These are phyloP conservation scores for Kokia cookei DNA, from an alignment of 441 rosid species.

Conservation along the genomic window DNA sequence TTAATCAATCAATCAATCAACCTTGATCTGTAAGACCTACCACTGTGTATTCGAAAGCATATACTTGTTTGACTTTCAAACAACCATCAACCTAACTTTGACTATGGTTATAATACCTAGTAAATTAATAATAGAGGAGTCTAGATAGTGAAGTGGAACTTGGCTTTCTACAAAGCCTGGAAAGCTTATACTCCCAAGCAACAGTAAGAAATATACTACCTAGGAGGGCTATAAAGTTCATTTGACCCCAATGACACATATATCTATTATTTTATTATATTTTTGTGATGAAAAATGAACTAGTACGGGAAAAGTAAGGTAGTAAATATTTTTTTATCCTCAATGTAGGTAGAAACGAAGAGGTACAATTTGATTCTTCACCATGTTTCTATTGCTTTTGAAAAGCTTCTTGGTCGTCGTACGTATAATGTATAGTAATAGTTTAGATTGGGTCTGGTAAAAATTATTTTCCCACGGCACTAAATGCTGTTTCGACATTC, in stretches of 20 bases:
- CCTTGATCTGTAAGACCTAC: neutral
- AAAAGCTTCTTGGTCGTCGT: neutral
- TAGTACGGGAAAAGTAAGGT: neutral
- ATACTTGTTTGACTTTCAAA: neutral
- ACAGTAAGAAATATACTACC: constrained; percentile 3
- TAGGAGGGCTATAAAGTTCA: neutral
- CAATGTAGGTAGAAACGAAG: neutral
- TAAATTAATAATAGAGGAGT: neutral
- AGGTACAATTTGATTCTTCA: neutral
- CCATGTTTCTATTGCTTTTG: neutral
- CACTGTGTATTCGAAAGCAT: neutral
- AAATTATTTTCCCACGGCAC: neutral
- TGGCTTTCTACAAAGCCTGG: too few relatives aligned
- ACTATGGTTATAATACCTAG: neutral
- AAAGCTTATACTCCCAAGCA: neutral
- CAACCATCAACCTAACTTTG: neutral
- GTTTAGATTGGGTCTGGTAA: neutral
- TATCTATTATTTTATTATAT: neutral
- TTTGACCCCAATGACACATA: neutral
- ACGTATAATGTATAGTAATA: neutral
- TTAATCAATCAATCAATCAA: neutral
- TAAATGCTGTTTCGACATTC: neutral
- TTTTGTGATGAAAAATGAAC: neutral
- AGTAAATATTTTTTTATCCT: neutral
- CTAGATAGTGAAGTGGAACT: too few relatives aligned